phyloP scores from a whole-genome alignment of 805 yeast genomes.

The Scheffersomyces ergatensis region DNA sequence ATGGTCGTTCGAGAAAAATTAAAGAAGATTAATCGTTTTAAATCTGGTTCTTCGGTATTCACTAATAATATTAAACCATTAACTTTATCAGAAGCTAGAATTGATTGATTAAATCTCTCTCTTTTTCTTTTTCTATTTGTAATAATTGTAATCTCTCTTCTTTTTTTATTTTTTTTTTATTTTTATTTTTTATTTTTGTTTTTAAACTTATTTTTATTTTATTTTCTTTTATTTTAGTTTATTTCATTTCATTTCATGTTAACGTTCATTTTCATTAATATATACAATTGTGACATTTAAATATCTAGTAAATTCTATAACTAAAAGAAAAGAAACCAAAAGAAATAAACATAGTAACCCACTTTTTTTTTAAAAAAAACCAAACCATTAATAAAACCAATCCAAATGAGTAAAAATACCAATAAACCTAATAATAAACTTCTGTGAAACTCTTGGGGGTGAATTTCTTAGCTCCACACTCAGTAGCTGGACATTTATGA shows the following conservation, averaged over 20 bases:
- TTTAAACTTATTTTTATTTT: background rate
- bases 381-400: background rate
- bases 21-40: conserved; percentile 62
- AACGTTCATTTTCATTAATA: too few species aligned
- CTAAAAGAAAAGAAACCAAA: background rate
- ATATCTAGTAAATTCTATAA: too few species aligned
- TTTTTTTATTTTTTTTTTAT: too few species aligned
- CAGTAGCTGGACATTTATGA: conserved; percentile 51
- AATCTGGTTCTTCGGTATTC: conserved; percentile 46
- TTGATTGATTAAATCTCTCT: conserved; percentile 33
- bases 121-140: too few species aligned
- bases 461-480: conserved; percentile 43
- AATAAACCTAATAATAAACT: conserved; percentile 28
- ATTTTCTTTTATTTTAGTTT: background rate
- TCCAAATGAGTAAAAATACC: background rate
- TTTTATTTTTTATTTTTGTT: too few species aligned
- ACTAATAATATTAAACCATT: conserved; percentile 55
- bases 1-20: conserved; percentile 77
- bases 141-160: too few species aligned
- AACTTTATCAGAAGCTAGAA: conserved; percentile 46
- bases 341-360: background rate
- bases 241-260: background rate
- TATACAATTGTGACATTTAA: too few species aligned
- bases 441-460: conserved; percentile 53
- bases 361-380: too few species aligned